These are phyloP conservation scores for Amaranthus tricolor DNA, from an alignment of 179 eudicot species.

Conservation along the genomic window DNA sequence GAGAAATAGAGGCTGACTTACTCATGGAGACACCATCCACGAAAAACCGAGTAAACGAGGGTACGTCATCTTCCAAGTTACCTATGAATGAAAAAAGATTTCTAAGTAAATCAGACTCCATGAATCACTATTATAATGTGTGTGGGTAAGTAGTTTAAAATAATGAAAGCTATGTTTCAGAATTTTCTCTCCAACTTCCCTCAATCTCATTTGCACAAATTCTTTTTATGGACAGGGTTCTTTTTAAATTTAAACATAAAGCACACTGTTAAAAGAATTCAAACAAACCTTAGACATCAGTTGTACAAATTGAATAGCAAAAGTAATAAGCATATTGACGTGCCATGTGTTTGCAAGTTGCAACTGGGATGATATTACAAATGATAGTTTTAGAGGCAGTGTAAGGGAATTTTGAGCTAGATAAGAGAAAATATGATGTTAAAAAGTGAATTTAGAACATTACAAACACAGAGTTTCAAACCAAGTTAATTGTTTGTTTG, in stretches of 20 bases:
- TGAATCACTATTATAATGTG: background rate
- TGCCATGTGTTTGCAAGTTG: background rate
- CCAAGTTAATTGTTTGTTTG: background rate
- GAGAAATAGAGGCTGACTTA: constrained; percentile 29
- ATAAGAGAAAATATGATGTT: background rate
- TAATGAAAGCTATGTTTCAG: too few species aligned
- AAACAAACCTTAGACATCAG: background rate
- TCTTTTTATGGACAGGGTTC: background rate
- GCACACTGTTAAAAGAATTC: too few species aligned
- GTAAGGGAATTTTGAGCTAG: background rate
- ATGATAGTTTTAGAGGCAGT: too few species aligned
- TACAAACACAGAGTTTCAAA: background rate
- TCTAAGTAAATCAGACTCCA: constrained; percentile 4
- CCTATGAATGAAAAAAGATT: constrained; percentile 42
- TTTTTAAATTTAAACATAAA: background rate
- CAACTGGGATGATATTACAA: background rate
- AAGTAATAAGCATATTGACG: background rate
- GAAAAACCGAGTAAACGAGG: constrained; percentile 69
- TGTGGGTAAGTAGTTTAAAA: background rate
- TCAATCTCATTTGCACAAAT: background rate
- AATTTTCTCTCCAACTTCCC: background rate
- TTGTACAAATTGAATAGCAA: background rate
- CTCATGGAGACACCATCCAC: constrained; percentile 55
- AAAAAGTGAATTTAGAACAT: background rate
- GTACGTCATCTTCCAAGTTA: constrained; percentile 35